Percentiles rank a stretch among this genome's conserved stretches.
These are phyloP conservation scores for Spinellus fusiger DNA, from an alignment of 192 early-diverging fungal genomes.

Conservation along the genomic window DNA sequence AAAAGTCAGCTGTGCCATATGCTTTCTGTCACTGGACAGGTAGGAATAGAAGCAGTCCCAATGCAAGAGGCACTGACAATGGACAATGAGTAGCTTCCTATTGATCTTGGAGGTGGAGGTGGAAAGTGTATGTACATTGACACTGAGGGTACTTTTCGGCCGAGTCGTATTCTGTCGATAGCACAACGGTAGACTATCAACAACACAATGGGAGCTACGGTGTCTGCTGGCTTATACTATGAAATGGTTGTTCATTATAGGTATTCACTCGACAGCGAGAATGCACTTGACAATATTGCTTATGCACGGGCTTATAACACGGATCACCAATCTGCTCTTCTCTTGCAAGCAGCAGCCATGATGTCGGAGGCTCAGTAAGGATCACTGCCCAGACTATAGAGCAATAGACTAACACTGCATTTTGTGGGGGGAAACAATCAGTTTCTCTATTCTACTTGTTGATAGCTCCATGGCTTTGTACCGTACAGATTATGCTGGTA, in stretches of 20 bases:
- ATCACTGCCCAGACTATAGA: too few relatives aligned
- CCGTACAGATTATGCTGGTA: slow-evolving; percentile 92
- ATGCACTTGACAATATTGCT: slow-evolving; percentile 91
- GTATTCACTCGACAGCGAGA: slow-evolving; percentile 65
- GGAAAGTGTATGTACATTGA: slow-evolving; percentile 97
- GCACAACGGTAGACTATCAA: slow-evolving; percentile 63
- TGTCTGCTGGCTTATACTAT: too few relatives aligned
- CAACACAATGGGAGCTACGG: not conserved
- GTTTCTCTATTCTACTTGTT: slow-evolving; percentile 82
- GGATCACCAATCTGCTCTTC: slow-evolving; percentile 86
- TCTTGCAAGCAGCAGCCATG: slow-evolving; percentile 83
- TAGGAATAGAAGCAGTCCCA: slow-evolving; percentile 23
- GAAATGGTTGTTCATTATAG: not conserved
- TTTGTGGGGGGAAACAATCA: too few relatives aligned
- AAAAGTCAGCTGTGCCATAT: slow-evolving; percentile 97
- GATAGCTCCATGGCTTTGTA: slow-evolving; percentile 93
- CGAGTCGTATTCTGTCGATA: slow-evolving; percentile 78
- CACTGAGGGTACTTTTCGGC: slow-evolving; percentile 95
- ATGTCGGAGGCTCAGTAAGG: slow-evolving; percentile 81
- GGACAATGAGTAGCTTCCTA: slow-evolving; percentile 52
- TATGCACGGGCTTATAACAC: slow-evolving; percentile 93
- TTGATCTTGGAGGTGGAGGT: slow-evolving; percentile 84
- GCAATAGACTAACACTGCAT: too few relatives aligned
- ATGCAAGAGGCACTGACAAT: not conserved
- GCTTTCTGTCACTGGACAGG: slow-evolving; percentile 92